Evolutionary conservation across 2,329 filamentous ascomycete genomes (phyloP).

Genomic region (Esteya vermicola): DNA sequence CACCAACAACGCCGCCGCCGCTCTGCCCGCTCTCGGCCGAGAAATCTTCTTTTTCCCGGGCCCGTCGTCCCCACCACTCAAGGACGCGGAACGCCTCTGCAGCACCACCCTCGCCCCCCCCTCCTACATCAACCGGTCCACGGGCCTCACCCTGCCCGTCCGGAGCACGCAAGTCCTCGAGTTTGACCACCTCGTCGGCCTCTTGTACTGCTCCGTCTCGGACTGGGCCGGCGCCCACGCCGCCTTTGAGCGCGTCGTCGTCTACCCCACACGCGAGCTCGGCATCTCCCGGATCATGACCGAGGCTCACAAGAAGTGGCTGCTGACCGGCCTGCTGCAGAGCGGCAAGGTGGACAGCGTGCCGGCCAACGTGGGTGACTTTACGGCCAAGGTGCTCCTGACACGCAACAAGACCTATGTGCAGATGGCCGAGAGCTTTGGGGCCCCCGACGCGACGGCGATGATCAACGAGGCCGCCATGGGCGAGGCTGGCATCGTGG

Average conservation of each 20-base stretch:
- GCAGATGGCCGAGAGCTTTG: constrained; percentile 55
- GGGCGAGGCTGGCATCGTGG: constrained; percentile 40
- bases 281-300: constrained; percentile 65
- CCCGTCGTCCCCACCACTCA: constrained; percentile 17
- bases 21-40: constrained; percentile 47
- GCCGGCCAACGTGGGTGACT: constrained; percentile 39
- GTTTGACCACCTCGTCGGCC: constrained; percentile 55
- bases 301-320: constrained; percentile 86
- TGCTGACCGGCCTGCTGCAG: constrained; percentile 60
- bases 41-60: constrained; percentile 52
- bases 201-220: constrained; percentile 46
- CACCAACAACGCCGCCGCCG: constrained; percentile 35
- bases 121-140: constrained; percentile 44
- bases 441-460: constrained; percentile 26
- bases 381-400: constrained; percentile 41
- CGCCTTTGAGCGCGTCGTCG: constrained; percentile 50
- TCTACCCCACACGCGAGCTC: constrained; percentile 48
- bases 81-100: constrained; percentile 21
- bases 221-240: constrained; percentile 49
- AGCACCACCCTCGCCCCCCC: constrained; percentile 29
- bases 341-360: constrained; percentile 39
- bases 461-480: constrained; percentile 48
- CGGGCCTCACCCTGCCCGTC: constrained; percentile 42
- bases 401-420: constrained; percentile 55
- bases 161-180: constrained; percentile 42